Evolutionary conservation across 2,329 filamentous ascomycete genomes (phyloP), one percentile per base, ranked within the genome.

Genomic region (Cladosporium sp.): DNA sequence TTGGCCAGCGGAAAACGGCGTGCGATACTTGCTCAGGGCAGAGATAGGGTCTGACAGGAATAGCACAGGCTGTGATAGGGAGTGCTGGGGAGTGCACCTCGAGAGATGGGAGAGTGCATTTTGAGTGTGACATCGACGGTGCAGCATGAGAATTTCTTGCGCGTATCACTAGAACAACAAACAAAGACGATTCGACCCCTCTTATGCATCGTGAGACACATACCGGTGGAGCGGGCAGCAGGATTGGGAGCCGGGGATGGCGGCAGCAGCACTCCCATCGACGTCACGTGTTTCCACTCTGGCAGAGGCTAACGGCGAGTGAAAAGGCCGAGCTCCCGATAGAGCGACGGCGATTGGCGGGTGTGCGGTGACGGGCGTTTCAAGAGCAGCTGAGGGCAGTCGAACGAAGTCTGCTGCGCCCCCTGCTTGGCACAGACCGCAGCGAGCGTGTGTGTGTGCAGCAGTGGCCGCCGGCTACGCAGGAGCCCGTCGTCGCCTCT

Each of bases 11-110:
- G 42, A 14, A 50, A 56, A 56, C 52, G 52, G 52, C 52, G 52
- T 19, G 52, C 36, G 40, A 47, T 43, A 56, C 52, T 49, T 56
- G 52, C 52, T 56, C 52, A 55, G 37, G 51, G 38, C 39, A 42
- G 36, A 47, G 38, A 22, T 25, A 42, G 20, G 40, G 52, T 14
- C 9, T 20, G 42, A 14, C 52, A 47, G 40, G 52, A 49, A 56
- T 49, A 56, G 52, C 52, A 45, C 22, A 19, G 49, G 30, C 22
- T n/a, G 51, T 54, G 51, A 19, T 43, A 38, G 34, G 40, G 19
- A 36, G 28, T 19, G 38, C 14, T 34, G n/a, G 50, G 20, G 17
- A 17, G 19, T 15, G 36, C 34, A 4, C 19, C 19, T 20, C 14
- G 36, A 39, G 15, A 40, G 20, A 45, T 9, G 42, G 25, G 20